phyloP scores from a whole-genome alignment of 2,329 filamentous ascomycete species.

The Blastomyces silverae region DNA sequence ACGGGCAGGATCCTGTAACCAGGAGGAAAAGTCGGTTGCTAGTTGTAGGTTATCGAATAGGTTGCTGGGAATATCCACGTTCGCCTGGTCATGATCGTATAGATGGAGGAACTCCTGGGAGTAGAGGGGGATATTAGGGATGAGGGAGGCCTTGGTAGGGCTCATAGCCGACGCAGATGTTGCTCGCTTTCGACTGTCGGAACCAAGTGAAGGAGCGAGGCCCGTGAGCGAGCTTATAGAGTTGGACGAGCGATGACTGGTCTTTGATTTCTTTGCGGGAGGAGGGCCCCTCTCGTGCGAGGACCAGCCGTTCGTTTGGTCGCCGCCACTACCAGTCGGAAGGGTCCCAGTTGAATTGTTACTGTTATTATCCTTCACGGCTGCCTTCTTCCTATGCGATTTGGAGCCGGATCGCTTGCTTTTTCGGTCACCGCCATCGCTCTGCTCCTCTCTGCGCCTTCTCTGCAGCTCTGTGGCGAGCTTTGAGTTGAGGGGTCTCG shows the following conservation, averaged over 20 bases:
- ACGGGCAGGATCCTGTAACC: conserved; percentile 67
- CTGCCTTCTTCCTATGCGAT: conserved; percentile 73
- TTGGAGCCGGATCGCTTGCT: conserved; percentile 68
- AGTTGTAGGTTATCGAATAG: conserved; percentile 69
- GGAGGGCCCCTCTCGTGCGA: conserved; percentile 55
- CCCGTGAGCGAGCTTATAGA: conserved; percentile 62
- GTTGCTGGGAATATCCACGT: conserved; percentile 61
- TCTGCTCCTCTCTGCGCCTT: conserved; percentile 51
- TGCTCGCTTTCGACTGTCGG: conserved; percentile 56
- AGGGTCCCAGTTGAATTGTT: neutral
- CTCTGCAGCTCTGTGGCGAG: conserved; percentile 67
- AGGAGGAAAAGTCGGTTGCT: conserved; percentile 65
- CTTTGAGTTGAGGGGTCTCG: conserved; percentile 64
- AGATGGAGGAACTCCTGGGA: conserved; percentile 68
- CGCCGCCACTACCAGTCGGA: conserved; percentile 36
- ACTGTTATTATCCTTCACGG: conserved; percentile 50
- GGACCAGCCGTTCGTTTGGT: conserved; percentile 60
- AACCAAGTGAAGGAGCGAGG: conserved; percentile 51
- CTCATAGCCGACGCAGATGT: conserved; percentile 60
- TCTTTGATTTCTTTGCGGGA: conserved; percentile 71
- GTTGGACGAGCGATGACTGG: conserved; percentile 68
- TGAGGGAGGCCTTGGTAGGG: conserved; percentile 61
- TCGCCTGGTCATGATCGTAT: conserved; percentile 57
- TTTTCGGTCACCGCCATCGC: conserved; percentile 60
- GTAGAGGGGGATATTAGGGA: conserved; percentile 61